Conservation (phyloP, 257 asterid genomes). For the Mitragyna speciosa region DNA sequence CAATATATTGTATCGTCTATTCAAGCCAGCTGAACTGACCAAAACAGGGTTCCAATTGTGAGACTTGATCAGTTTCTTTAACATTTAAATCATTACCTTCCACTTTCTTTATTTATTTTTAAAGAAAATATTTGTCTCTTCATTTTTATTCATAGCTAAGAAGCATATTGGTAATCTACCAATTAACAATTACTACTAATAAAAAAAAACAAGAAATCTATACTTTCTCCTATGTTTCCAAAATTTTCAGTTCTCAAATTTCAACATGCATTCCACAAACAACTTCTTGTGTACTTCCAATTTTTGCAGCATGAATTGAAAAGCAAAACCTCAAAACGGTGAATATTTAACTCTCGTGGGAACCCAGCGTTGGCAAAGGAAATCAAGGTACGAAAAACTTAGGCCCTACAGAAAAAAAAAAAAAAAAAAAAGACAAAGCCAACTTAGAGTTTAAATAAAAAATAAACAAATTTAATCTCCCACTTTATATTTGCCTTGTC, state of each 20-base stretch:
- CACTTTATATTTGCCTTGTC: neutral
- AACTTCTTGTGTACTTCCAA: neutral
- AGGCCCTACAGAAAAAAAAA: neutral
- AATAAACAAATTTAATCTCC: neutral
- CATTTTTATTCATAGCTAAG: too few species aligned
- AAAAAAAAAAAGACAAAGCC: neutral
- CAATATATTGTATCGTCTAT: neutral
- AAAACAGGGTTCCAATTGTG: neutral
- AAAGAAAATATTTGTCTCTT: neutral
- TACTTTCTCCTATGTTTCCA: neutral
- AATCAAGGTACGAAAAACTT: neutral
- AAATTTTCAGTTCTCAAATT: neutral
- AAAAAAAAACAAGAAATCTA: neutral
- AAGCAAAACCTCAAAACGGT: neutral
- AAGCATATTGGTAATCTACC: neutral
- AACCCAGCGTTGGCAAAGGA: neutral
- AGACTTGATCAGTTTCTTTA: neutral
- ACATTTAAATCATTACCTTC: too few species aligned
- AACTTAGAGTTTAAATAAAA: neutral
- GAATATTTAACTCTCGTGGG: neutral
- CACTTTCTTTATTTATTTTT: neutral
- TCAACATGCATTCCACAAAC: neutral
- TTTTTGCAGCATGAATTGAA: neutral
- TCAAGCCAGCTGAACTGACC: conserved; percentile 1
- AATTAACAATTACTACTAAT: neutral